Base-by-base conservation (phyloP, 2,329 filamentous ascomycete species). In the Paracorniculantispora psalliotae region DNA sequence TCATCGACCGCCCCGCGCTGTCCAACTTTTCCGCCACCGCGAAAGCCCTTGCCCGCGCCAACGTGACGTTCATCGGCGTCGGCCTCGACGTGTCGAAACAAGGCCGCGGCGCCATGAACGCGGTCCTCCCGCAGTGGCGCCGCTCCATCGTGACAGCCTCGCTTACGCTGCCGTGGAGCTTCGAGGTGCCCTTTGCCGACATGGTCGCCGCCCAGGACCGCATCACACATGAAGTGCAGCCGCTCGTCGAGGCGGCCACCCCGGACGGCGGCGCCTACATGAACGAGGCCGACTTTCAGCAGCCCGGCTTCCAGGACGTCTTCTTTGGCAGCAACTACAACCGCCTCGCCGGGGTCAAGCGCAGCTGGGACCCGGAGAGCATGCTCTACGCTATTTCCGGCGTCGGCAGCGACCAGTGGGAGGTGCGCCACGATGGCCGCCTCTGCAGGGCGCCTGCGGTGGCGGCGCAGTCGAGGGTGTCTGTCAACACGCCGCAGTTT, bases 401-500 rank as follows among this genome's bases (percentile, higher is more conserved):
- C 12, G 81, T 84, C 23, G 81, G 81, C 0, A 81, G 77, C 60
- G 79, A 83, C 54, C 70, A 67, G 5, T 84, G 80, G 80, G 66
- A 68, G 21, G 74, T 76, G 7, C 58, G 61, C 25, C 64, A 64
- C 10, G 67, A 68, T 55, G 71, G 65, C 21, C 47, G 63, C 9
- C 59, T 66, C 51, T 66, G 64, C 33, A 41, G 15, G 35, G 2
- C 33, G 49, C 7, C 44, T 41, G 23, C 35, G 33, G 25, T 8
- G 9, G 6, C 23, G 43, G 21, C 43, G 10, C 21, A 26, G 9
- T 12, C 21, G 9, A 8, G 21, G 6, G 21, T 25, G 21, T 15
- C 13, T 13, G 37, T 41, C 37, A 41, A 41, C 37, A 41, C 37
- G 37, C 37, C 43, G n/a, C 43, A 46, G 43, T 46, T 46, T 19